A percentile compares a stretch with the other conserved stretches of the same genome.
These are phyloP conservation scores for Pleurotus cornucopiae DNA, from an alignment of 768 basidiomycete species.

Conservation along the genomic window DNA sequence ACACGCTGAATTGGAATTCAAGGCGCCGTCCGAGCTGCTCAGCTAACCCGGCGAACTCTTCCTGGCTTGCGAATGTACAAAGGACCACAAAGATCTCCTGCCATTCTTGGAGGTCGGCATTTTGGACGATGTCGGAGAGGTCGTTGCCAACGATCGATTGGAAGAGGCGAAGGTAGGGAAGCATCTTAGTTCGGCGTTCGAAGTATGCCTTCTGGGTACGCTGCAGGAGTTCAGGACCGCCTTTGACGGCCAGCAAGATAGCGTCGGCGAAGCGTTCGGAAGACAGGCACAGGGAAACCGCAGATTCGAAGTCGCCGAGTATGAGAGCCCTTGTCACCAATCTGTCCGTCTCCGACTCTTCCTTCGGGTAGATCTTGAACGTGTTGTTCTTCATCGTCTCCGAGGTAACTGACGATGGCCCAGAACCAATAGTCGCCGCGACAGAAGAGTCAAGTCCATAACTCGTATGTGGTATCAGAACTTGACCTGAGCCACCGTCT, in stretches of 20 bases:
- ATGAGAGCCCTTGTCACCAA: slow-evolving; percentile 92
- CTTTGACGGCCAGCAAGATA: slow-evolving; percentile 87
- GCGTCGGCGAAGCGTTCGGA: slow-evolving; percentile 92
- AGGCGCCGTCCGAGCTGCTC: slow-evolving; percentile 90
- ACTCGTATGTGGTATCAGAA: slow-evolving; percentile 74
- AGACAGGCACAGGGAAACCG: slow-evolving; percentile 87
- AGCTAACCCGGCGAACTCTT: slow-evolving; percentile 83
- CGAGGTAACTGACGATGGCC: slow-evolving; percentile 77
- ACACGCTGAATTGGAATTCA: slow-evolving; percentile 75
- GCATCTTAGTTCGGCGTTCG: slow-evolving; percentile 65
- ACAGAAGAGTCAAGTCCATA: slow-evolving; percentile 85
- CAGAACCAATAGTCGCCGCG: slow-evolving; percentile 91
- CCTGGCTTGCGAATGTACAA: slow-evolving; percentile 85
- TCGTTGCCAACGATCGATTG: slow-evolving; percentile 93
- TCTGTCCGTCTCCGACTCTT: slow-evolving; percentile 84
- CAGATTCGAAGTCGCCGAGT: slow-evolving; percentile 91
- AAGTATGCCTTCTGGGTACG: slow-evolving; percentile 94
- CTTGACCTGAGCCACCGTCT: slow-evolving; percentile 27
- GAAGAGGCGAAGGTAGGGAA: slow-evolving; percentile 91
- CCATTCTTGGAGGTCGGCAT: slow-evolving; percentile 94
- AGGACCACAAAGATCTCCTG: slow-evolving; percentile 94
- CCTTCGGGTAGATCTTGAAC: slow-evolving; percentile 86
- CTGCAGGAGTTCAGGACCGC: slow-evolving; percentile 81
- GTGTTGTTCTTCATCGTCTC: slow-evolving; percentile 73
- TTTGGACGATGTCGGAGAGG: slow-evolving; percentile 90